Conservation (phyloP, 1,284 basidiomycete species). For the Cryptococcus neoformans region DNA sequence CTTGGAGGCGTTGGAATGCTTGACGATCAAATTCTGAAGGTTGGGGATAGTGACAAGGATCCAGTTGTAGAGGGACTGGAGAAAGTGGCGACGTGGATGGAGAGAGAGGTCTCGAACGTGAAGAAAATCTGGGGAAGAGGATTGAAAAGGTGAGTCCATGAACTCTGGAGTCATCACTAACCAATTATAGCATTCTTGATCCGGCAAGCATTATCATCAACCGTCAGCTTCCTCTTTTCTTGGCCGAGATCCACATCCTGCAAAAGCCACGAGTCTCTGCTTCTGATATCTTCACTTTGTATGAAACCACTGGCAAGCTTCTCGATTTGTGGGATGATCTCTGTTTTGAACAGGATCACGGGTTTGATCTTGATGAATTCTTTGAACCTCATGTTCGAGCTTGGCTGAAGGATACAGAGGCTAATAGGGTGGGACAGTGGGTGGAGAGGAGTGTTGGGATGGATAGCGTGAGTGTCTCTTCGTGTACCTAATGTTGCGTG, state of each 20-base stretch:
- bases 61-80: constrained; percentile 35
- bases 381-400: constrained; percentile 49
- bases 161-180: background rate
- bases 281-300: constrained; percentile 44
- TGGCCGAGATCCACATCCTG: constrained; percentile 45
- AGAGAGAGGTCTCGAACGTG: constrained; percentile 34
- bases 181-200: constrained; percentile 22
- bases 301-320: constrained; percentile 40
- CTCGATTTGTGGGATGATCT: constrained; percentile 41
- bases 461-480: constrained; percentile 36
- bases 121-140: constrained; percentile 34
- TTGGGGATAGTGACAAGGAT: constrained; percentile 22
- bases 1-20: constrained; percentile 25
- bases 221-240: constrained; percentile 47
- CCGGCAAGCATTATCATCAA: constrained; percentile 43
- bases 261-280: constrained; percentile 28
- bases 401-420: constrained; percentile 46
- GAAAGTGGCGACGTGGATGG: constrained; percentile 44
- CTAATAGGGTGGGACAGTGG: constrained; percentile 45
- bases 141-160: constrained; percentile 19
- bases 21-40: constrained; percentile 6
- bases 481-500: background rate
- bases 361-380: constrained; percentile 45
- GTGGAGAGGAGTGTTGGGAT: constrained; percentile 45
- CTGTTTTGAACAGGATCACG: constrained; percentile 37